Base-by-base conservation (phyloP, 1,284 basidiomycete species). In the Ganoderma meredithae region DNA sequence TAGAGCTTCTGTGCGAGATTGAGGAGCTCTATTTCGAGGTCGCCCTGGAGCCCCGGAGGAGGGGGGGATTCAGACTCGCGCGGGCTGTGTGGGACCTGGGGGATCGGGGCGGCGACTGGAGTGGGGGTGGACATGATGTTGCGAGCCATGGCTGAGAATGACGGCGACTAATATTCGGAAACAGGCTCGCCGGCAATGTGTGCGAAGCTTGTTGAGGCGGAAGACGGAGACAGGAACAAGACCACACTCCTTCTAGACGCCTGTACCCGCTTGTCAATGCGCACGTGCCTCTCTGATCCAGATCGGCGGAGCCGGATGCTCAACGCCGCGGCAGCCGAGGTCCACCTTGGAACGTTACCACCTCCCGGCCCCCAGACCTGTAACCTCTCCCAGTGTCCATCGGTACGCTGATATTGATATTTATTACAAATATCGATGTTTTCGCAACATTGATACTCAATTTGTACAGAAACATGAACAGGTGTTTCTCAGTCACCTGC, bases 1-100 rank as follows among this genome's bases (percentile, higher is more conserved):
- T 93, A 93, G 27, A 94, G 79, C 1, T 89, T 88, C 68, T 91
- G 90, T 17, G 90, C 90, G 10, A 94, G 87, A 0, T 88, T 90
- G 40, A 92, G 79, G 0, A 94, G 77, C 76, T 93, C 91, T n/a
- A 91, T 79, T 74, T 94, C 92, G 12, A 93, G 77, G 73, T 93
- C 91, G 19, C 91, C 92, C 73, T 92, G 90, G 0, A 80, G 53
- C 1, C 92, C 91, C 2, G 83, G 75, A 4, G 92, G 91, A 0
- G 88, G 83, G 36, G 91, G 90, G 19, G 91, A 92, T 75, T 91
- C 86, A 0, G 90, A 90, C 13, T 86, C 83, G 59, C 90, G 84
- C 2, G 91, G 90, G 64, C 91, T 93, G 76, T 93, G 91, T 31
- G 90, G 89, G 4, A 88, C 89, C 52, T 83, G 83, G 25, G 43